Base-by-base conservation (phyloP, 1,139 yeast species). In the Saccharomycopsis hybrid region DNA sequence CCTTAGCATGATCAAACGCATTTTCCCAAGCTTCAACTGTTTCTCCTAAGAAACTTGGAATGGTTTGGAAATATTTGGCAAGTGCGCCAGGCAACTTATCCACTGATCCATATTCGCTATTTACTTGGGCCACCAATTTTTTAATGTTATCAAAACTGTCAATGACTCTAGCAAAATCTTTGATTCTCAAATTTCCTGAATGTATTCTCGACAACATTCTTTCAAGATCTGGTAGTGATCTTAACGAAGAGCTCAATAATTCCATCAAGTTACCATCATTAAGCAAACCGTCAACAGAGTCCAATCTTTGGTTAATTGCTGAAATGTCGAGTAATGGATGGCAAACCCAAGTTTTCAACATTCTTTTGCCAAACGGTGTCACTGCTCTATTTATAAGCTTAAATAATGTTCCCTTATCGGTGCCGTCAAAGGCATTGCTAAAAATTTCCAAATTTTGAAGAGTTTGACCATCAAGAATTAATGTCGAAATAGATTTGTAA, bases 301-400 rank as follows among this genome's bases (percentile, higher is more conserved):
- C 96, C 50, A 85, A 73, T 55, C 99, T 74, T 18, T 74, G 72
- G 52, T 85, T 80, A 53, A 92, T 88, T 43, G 78, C 80, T 0
- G 62, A 60, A 24, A 71, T 69, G 43, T 78, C 72, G 64, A 82
- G 73, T 51, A 92, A 69, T 2, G 99, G 99, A 65, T 87, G 95
- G 60, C 92, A 80, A 1, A 90, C 75, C 98, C 97, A 92, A 47
- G 74, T 74, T 60, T 82, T 85, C 63, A 94, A 76, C 59, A 76
- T 71, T 59, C 99, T 77, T 62, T 89, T 90, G 32, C 99, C 99
- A 72, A 92, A 88, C 1, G 97, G 83, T 0, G 98, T 89, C 4
- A 83, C 75, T 18, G 97, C 90, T 54, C 86, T 74, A 62, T 90
- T 90, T 51, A 92, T 66, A 42, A 92, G 69, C 60, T 80, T 83